Evolutionary conservation across 2,329 filamentous ascomycete species (phyloP).

Genomic region (Aspergillus uvarum): DNA sequence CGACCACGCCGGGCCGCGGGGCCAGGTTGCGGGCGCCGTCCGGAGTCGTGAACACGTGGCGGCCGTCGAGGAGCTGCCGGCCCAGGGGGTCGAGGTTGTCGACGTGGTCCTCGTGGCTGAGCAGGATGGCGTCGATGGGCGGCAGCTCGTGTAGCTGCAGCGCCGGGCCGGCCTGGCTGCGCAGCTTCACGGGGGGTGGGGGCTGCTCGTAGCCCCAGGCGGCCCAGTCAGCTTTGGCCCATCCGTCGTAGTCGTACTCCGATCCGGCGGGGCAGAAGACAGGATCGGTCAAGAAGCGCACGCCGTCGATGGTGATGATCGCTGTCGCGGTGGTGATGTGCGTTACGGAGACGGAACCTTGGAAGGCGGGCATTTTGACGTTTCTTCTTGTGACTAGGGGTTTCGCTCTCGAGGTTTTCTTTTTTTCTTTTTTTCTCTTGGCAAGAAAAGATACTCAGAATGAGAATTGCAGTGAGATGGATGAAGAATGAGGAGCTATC

Average conservation of each 20-base stretch:
- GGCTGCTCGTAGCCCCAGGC: not conserved
- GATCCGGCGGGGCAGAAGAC: too few species aligned
- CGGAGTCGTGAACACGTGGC: conserved; percentile 45
- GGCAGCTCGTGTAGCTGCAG: conserved; percentile 31
- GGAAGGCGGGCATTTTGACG: conserved; percentile 7
- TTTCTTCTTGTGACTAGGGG: not conserved
- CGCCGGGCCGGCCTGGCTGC: not conserved
- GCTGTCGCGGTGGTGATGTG: not conserved
- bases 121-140: conserved; percentile 46
- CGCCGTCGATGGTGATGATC: conserved; percentile 10
- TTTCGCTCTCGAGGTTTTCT: too few species aligned
- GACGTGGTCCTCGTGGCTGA: conserved; percentile 51
- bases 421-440: too few species aligned
- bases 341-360: conserved; percentile 8
- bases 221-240: not conserved
- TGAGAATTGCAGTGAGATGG: too few species aligned
- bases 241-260: not conserved
- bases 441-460: too few species aligned
- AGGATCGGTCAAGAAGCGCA: conserved; percentile 13
- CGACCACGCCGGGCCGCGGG: conserved; percentile 37
- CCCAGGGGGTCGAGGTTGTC: conserved; percentile 51
- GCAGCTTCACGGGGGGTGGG: not conserved
- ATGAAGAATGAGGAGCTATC: too few species aligned
- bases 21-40: conserved; percentile 46
- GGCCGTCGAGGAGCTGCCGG: conserved; percentile 46